Percentiles rank a stretch among this genome's conserved stretches.
phyloP scores from a whole-genome alignment of 441 rosid species.

The Kokia cookei region DNA sequence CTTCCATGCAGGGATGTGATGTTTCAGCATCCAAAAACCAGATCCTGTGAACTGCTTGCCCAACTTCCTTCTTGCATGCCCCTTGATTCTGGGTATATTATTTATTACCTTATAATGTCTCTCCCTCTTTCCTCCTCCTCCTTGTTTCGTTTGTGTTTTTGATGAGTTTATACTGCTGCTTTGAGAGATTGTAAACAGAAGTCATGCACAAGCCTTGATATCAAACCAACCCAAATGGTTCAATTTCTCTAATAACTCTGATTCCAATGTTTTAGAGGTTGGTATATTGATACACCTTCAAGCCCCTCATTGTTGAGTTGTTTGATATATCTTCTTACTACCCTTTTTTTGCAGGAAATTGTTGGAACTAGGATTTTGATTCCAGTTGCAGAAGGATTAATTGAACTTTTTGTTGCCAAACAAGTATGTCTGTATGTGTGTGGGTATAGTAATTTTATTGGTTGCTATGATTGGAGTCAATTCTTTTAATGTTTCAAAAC shows the following conservation, averaged over 20 bases:
- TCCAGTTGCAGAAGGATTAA: constrained; percentile 68
- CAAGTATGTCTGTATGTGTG: constrained; percentile 32
- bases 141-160: neutral
- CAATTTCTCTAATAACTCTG: constrained; percentile 43
- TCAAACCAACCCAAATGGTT: constrained; percentile 71
- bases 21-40: constrained; percentile 60
- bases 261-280: constrained; percentile 41
- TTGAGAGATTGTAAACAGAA: constrained; percentile 21
- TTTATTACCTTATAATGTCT: neutral
- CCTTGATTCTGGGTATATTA: constrained; percentile 12
- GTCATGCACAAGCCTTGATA: constrained; percentile 58
- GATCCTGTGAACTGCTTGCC: constrained; percentile 64
- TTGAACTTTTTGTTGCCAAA: constrained; percentile 71
- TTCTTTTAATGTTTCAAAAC: neutral
- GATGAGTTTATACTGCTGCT: neutral
- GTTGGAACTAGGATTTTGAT: constrained; percentile 71
- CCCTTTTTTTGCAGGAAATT: constrained; percentile 38
- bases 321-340: neutral
- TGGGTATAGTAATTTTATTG: too few species aligned
- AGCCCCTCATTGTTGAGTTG: neutral
- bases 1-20: constrained; percentile 60
- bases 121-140: neutral
- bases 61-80: constrained; percentile 65
- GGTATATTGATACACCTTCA: neutral
- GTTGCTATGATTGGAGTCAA: neutral